Evolutionary conservation across 192 early-diverging fungal species (phyloP).

Genomic region (Physocladia obscura): DNA sequence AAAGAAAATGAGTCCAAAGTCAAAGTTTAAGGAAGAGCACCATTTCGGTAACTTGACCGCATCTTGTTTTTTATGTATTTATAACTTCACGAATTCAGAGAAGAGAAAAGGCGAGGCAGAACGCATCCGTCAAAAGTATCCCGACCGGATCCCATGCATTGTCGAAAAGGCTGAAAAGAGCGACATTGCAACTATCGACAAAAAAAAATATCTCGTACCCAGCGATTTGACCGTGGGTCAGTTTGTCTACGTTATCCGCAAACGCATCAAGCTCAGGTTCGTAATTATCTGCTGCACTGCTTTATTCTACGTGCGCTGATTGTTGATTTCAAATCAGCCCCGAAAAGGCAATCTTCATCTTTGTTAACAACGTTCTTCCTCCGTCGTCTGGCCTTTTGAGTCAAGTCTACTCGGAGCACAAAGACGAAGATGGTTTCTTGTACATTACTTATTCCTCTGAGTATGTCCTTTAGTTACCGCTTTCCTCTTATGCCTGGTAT

Average conservation of each 20-base stretch:
- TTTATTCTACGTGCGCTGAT: neutral
- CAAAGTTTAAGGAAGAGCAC: conserved; percentile 97
- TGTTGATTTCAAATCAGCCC: conserved; percentile 52
- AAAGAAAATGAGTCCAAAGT: conserved; percentile 63
- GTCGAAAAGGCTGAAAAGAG: conserved; percentile 96
- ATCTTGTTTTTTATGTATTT: neutral
- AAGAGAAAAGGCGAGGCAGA: conserved; percentile 96
- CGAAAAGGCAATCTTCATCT: conserved; percentile 98
- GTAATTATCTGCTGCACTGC: conserved; percentile 38
- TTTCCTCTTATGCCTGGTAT: neutral
- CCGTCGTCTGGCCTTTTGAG: conserved; percentile 90
- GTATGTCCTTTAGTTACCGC: conserved; percentile 11
- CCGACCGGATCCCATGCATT: conserved; percentile 64
- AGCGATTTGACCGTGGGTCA: conserved; percentile 95
- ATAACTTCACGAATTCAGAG: conserved; percentile 70
- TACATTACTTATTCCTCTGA: conserved; percentile 47
- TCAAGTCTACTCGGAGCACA: conserved; percentile 94
- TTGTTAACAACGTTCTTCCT: conserved; percentile 95
- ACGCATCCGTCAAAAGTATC: conserved; percentile 94
- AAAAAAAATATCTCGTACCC: conserved; percentile 99
- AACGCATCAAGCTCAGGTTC: conserved; percentile 83
- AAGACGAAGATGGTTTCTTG: conserved; percentile 97
- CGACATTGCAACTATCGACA: conserved; percentile 95
- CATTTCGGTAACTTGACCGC: conserved; percentile 89
- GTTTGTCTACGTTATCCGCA: conserved; percentile 93